Conservation (phyloP, 441 rosid species). For the Brassica balearica region DNA sequence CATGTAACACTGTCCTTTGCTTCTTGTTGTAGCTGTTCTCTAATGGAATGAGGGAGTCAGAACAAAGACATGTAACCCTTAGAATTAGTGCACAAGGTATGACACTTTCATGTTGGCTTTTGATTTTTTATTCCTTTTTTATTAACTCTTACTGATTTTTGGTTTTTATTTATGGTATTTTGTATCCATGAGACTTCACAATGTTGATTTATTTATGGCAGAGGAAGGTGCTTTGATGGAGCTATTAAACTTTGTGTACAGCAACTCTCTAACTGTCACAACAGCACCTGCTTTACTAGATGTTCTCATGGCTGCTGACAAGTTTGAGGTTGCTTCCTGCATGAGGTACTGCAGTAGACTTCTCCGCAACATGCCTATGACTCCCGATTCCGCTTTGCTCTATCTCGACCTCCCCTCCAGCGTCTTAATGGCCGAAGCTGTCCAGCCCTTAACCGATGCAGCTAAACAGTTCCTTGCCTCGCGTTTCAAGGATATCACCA, state of each 20-base stretch:
- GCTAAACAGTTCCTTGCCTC: slow-evolving; percentile 71
- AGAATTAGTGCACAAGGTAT: slow-evolving; percentile 77
- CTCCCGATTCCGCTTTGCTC: slow-evolving; percentile 69
- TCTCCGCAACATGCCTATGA: slow-evolving; percentile 63
- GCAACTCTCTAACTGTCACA: slow-evolving; percentile 53
- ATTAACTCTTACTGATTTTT: background rate
- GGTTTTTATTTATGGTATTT: background rate
- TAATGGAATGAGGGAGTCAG: slow-evolving; percentile 88
- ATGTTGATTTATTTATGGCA: slow-evolving; percentile 39
- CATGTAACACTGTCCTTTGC: slow-evolving; percentile 7
- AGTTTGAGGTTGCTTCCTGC: slow-evolving; percentile 80
- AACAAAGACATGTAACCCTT: slow-evolving; percentile 78
- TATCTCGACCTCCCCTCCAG: slow-evolving; percentile 76
- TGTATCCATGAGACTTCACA: background rate
- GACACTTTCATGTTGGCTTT: background rate
- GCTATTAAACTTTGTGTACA: slow-evolving; percentile 70
- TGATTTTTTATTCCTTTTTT: background rate
- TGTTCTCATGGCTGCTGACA: slow-evolving; percentile 81
- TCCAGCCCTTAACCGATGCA: slow-evolving; percentile 69
- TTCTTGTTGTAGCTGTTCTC: slow-evolving; percentile 70
- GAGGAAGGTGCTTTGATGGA: slow-evolving; percentile 77
- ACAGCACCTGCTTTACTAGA: slow-evolving; percentile 66
- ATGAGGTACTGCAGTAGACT: slow-evolving; percentile 73
- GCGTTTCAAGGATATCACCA: slow-evolving; percentile 63
- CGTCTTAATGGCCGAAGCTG: slow-evolving; percentile 71